Evolutionary conservation across 2,329 filamentous ascomycete species (phyloP), one percentile per base, ranked within the genome.

Genomic region (Fusarium mundagurra): DNA sequence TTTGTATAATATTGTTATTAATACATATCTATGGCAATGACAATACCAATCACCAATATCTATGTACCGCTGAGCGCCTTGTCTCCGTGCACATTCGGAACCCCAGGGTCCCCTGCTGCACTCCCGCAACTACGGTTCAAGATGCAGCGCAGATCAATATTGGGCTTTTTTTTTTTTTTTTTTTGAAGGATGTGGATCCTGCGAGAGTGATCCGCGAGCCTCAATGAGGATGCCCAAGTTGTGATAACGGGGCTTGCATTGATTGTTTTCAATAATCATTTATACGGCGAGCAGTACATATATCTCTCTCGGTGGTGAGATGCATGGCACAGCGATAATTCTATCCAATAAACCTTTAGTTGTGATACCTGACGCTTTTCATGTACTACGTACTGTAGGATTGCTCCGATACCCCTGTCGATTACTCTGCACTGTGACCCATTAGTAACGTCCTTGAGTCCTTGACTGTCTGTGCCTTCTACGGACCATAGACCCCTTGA

Each of bases 391-490:
- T 51, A 39, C 33, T 59, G 55, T 51, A 51, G 62, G 61, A 64
- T 66, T 69, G 50, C 71, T 68, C 71, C 72, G 68, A 74, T 69
- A 72, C 68, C 71, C 72, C 69, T 74, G 72, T 72, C 71, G 33
- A 62, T 60, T 61, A 62, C 51, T 33, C 54, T 74, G 71, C 62
- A 69, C 71, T 72, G 50, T 68, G 60, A 74, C 55, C 54, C 39
- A 45, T 67, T 45, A 55, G 20, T 58, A 50, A 53, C 44, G 59
- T 47, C 59, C 67, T 58, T 60, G 43, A 45, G 58, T 47, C 59
- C 67, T 61, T 71, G 39, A 50, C 45, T 57, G 44, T 51, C 54
- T 36, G 63, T 74, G 67, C 66, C 60, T 69, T 61, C 36, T 72
- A 53, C 45, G 34, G 55, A 62, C 72, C 55, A 55, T 48, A 44